Conservation (phyloP, 1,284 basidiomycete species). For the Puccinia hordei region DNA sequence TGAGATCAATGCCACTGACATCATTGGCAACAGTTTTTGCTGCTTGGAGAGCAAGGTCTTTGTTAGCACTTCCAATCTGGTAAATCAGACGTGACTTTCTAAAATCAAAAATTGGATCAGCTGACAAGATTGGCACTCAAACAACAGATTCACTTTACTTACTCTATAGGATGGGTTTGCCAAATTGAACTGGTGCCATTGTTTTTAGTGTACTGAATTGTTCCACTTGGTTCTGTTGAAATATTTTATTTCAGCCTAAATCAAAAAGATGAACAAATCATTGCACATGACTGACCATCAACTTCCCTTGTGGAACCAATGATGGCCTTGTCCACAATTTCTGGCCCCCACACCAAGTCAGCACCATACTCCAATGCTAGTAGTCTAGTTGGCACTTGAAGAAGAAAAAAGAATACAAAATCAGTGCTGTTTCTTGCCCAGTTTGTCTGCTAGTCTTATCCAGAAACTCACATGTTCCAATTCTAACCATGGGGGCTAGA, state of each 20-base stretch:
- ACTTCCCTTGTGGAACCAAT: constrained; percentile 79
- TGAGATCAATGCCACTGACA: constrained; percentile 89
- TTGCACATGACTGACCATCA: constrained; percentile 67
- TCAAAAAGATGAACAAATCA: background rate
- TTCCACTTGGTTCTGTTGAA: constrained; percentile 71
- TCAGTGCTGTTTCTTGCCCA: background rate
- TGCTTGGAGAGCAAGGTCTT: constrained; percentile 85
- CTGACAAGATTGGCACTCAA: background rate
- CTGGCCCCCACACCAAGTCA: constrained; percentile 85
- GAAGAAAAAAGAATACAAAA: constrained; percentile 45
- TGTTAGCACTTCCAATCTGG: constrained; percentile 88
- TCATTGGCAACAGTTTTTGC: constrained; percentile 83
- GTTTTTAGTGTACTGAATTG: constrained; percentile 77
- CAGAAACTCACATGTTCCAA: constrained; percentile 72
- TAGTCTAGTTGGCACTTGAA: constrained; percentile 71
- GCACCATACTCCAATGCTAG: constrained; percentile 91
- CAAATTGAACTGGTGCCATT: constrained; percentile 73
- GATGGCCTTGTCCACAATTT: constrained; percentile 94
- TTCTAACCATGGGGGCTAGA: constrained; percentile 92
- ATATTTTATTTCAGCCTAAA: constrained; percentile 59
- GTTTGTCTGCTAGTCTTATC: too few relatives aligned
- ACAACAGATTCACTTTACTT: constrained; percentile 64
- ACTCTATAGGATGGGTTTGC: constrained; percentile 86
- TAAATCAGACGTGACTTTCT: constrained; percentile 58
- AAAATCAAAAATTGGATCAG: background rate